Evolutionary conservation across 129 eudicot genomes (phyloP).

Genomic region (Logfia minima): DNA sequence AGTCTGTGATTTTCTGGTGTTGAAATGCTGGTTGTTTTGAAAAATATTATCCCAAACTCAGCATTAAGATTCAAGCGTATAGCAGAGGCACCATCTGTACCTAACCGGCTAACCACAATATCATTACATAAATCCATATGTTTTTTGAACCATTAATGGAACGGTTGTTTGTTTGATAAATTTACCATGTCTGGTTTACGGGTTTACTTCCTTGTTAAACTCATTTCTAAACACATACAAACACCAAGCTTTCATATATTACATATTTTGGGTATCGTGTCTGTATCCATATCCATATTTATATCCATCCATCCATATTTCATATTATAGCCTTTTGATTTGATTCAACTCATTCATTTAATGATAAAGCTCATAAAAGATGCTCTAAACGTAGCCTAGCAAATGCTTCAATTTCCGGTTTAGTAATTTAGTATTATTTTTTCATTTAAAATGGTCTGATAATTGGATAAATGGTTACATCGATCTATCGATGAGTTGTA

Average conservation of each 20-base stretch:
- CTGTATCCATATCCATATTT: too few species aligned
- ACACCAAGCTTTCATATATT: not conserved
- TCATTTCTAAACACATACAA: too few species aligned
- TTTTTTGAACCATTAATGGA: not conserved
- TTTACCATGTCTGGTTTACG: not conserved
- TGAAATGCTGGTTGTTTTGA: not conserved
- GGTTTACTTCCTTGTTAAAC: not conserved
- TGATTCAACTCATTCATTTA: too few species aligned
- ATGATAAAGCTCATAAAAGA: too few species aligned
- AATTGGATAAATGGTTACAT: not conserved
- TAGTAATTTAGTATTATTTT: too few species aligned
- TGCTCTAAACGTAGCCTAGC: too few species aligned
- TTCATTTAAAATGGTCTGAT: too few species aligned
- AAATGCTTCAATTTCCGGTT: too few species aligned
- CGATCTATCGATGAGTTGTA: not conserved
- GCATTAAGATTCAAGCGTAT: not conserved
- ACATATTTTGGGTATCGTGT: too few species aligned
- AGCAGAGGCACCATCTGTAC: conserved; percentile 4
- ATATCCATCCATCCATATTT: too few species aligned
- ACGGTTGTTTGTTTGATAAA: not conserved
- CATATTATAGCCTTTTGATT: too few species aligned
- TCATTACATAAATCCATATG: not conserved
- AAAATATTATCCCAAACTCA: not conserved
- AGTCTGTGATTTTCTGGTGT: not conserved
- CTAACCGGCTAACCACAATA: not conserved